Evolutionary conservation across 2,329 filamentous ascomycete species (phyloP).

Genomic region (Colletotrichum godetiae): DNA sequence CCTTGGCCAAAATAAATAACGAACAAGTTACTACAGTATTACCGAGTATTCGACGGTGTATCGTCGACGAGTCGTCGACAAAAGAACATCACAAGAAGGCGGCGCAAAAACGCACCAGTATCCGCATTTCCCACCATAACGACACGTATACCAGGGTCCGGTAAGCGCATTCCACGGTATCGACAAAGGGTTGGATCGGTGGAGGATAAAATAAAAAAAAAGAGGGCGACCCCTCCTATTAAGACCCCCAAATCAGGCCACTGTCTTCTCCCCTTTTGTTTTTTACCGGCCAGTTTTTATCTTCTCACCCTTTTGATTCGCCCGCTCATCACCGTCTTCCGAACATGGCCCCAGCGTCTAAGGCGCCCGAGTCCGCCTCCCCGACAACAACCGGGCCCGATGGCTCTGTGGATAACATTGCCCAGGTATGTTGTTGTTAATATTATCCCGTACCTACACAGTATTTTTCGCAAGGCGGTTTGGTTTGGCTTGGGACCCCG

Average conservation of each 20-base stretch:
- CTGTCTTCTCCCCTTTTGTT: conserved; percentile 20
- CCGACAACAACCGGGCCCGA: conserved; percentile 32
- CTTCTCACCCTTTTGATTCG: conserved; percentile 20
- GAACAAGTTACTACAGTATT: not conserved
- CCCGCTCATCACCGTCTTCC: conserved; percentile 21
- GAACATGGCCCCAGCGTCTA: conserved; percentile 34
- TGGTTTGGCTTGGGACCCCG: not conserved
- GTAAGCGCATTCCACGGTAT: too few species aligned
- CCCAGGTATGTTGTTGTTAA: conserved; percentile 30
- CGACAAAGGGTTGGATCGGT: not conserved
- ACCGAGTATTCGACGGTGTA: not conserved
- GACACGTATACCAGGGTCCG: not conserved
- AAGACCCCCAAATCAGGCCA: conserved; percentile 33
- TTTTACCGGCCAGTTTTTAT: conserved; percentile 4
- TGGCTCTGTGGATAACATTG: conserved; percentile 32
- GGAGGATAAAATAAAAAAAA: conserved; percentile 26
- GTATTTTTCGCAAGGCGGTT: conserved; percentile 19
- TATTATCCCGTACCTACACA: not conserved
- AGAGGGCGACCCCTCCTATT: conserved; percentile 30
- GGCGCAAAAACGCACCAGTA: not conserved
- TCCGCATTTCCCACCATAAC: conserved; percentile 30
- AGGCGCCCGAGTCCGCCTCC: conserved; percentile 33
- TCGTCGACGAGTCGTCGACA: not conserved
- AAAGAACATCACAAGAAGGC: conserved; percentile 11
- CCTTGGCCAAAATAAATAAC: not conserved